These are phyloP conservation scores for Colletotrichum sp. DNA, from an alignment of 2,329 filamentous ascomycete genomes.

Conservation along the genomic window DNA sequence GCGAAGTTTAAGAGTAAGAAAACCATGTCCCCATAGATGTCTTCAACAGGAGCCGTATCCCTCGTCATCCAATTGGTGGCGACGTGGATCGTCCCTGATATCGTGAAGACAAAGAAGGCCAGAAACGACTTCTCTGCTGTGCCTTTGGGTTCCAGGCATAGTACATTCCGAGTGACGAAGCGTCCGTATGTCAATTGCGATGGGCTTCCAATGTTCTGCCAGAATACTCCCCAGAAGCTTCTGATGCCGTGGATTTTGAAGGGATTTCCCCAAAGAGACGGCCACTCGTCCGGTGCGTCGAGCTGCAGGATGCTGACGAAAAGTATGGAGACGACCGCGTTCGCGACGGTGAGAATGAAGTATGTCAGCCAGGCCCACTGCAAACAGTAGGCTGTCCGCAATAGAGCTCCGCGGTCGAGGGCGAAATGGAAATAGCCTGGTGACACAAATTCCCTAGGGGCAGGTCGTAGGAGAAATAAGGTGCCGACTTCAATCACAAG, in stretches of 20 bases:
- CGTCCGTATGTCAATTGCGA: neutral
- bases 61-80: neutral
- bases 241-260: neutral
- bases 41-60: neutral
- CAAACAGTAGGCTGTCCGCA: neutral
- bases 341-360: neutral
- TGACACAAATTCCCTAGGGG: neutral
- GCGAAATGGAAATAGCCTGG: neutral
- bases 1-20: neutral
- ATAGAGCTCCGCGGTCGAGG: neutral
- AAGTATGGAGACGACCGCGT: neutral
- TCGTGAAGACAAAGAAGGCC: neutral
- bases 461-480: neutral
- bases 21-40: neutral
- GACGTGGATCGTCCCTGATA: neutral
- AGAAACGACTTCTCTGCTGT: neutral
- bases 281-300: neutral
- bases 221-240: neutral
- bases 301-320: neutral
- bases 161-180: neutral
- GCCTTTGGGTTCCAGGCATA: accelerated
- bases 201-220: neutral
- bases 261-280: neutral
- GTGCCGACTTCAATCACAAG: neutral
- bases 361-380: neutral